Base-by-base conservation (phyloP, 495 filamentous ascomycete species). In the Aspergillus cristatus region DNA sequence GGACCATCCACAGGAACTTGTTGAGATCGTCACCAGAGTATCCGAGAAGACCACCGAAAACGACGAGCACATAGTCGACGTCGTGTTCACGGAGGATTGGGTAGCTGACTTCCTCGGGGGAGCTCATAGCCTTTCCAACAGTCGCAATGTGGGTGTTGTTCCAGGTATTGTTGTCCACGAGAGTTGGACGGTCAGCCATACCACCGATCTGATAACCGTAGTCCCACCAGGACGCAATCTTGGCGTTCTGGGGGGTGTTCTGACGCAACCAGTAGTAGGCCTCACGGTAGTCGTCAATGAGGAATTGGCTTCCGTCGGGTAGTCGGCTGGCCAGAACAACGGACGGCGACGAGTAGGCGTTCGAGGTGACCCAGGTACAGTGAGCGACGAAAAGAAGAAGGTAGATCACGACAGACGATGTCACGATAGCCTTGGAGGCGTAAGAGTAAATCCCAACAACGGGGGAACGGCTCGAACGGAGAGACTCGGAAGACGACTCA, bases 201-300 rank as follows among this genome's bases (percentile, higher is more conserved):
- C 93, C 93, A 66, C 93, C 93, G 57, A 99, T 99, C 65, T 99
- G 93, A 66, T 99, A 99, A 35, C 93, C 93, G 48, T 99, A 99
- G 57, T 99, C 93, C 93, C 93, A 99, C 93, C 93, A 99, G 12
- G 86, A 89, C 93, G 97, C 97, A 53, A 99, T 84, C 75, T 99
- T 99, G 49, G 93, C 90, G 53, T 94, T 83, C 32, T 88, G 74
- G 13, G 79, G 70, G 2, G 93, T 97, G 59, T 99, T 99, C 61
- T 97, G 94, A 46, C 93, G 84, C 33, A 99, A 80, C 93, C 93
- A 99, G 64, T 99, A 94, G 70, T 99, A 99, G 2, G 93, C 93
- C 71, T 99, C 93, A 54, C 93, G 82, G 62, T 99, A 99, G 60
- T 99, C 93, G 53, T 99, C 93, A 54, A 99, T 99, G 60, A 99